Evolutionary conservation across 1,284 basidiomycete species (phyloP).

Genomic region (Pseudozyma sp.): DNA sequence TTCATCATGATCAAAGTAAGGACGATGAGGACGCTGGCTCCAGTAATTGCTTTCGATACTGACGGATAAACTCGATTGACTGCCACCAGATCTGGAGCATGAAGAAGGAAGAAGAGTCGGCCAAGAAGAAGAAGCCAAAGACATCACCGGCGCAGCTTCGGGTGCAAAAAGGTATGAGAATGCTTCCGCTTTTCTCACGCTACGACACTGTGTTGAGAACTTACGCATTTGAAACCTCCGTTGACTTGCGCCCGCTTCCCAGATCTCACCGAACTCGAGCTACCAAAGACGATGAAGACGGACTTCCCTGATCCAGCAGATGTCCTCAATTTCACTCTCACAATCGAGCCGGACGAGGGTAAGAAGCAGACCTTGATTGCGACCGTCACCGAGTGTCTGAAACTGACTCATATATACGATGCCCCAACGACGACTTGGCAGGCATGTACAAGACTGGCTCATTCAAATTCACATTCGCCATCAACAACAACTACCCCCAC

Average conservation of each 20-base stretch:
- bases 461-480: slow-evolving; percentile 92
- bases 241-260: slow-evolving; percentile 11
- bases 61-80: not conserved
- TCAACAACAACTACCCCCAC: slow-evolving; percentile 98
- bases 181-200: not conserved
- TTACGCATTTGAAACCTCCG: not conserved
- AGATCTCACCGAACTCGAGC: slow-evolving; percentile 97
- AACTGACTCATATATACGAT: no score
- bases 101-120: slow-evolving; percentile 67
- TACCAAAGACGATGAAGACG: slow-evolving; percentile 95
- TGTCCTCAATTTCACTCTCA: slow-evolving; percentile 94
- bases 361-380: slow-evolving; percentile 18
- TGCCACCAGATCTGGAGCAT: slow-evolving; percentile 61
- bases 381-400: no score
- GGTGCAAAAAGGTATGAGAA: slow-evolving; percentile 89
- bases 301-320: slow-evolving; percentile 89
- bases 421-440: slow-evolving; percentile 66
- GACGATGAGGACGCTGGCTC: not conserved
- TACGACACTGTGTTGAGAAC: no score
- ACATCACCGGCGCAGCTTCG: slow-evolving; percentile 96
- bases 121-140: slow-evolving; percentile 73
- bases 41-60: not conserved
- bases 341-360: slow-evolving; percentile 97
- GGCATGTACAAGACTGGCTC: slow-evolving; percentile 97
- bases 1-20: slow-evolving; percentile 46